A percentile compares a stretch with the other conserved stretches of the same genome.
phyloP scores from a whole-genome alignment of 1,284 basidiomycete species.

The Ganoderma multipileum region DNA sequence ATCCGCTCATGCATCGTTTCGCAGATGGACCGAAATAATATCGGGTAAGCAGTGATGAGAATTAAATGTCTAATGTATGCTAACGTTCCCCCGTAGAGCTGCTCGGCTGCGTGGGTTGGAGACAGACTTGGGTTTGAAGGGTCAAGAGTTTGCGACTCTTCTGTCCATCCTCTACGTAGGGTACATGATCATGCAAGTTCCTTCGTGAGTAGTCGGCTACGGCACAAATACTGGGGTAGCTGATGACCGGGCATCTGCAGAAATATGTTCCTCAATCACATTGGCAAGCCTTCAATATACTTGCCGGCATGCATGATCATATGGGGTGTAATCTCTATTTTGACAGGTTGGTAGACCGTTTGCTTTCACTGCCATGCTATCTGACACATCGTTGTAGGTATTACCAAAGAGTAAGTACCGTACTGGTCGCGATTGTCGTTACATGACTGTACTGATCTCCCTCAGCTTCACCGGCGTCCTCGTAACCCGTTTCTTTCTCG shows the following conservation, averaged over 20 bases:
- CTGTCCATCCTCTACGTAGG: slow-evolving; percentile 81
- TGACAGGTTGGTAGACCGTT: slow-evolving; percentile 28
- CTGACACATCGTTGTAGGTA: slow-evolving; percentile 13
- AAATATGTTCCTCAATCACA: slow-evolving; percentile 76
- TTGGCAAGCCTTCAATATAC: slow-evolving; percentile 78
- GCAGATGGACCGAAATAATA: slow-evolving; percentile 73
- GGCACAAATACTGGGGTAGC: too few species aligned
- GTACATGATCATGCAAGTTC: slow-evolving; percentile 84
- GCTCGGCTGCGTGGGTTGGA: slow-evolving; percentile 76
- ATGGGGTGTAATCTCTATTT: slow-evolving; percentile 50
- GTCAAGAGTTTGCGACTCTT: slow-evolving; percentile 74
- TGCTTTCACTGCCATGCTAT: background rate
- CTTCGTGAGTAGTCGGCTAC: slow-evolving; percentile 56
- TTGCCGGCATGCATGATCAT: slow-evolving; percentile 73
- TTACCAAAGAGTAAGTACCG: slow-evolving; percentile 28
- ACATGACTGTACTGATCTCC: background rate
- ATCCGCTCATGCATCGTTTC: background rate
- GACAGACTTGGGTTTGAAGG: slow-evolving; percentile 66
- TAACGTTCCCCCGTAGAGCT: slow-evolving; percentile 47
- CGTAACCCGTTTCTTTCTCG: slow-evolving; percentile 79
- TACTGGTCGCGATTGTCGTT: background rate
- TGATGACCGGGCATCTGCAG: slow-evolving; percentile 40
- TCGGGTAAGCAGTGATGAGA: slow-evolving; percentile 47
- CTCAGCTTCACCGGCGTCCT: slow-evolving; percentile 70
- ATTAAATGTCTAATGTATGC: background rate